phyloP scores from a whole-genome alignment of 164 flowering plant genomes.

The Santalum album region DNA sequence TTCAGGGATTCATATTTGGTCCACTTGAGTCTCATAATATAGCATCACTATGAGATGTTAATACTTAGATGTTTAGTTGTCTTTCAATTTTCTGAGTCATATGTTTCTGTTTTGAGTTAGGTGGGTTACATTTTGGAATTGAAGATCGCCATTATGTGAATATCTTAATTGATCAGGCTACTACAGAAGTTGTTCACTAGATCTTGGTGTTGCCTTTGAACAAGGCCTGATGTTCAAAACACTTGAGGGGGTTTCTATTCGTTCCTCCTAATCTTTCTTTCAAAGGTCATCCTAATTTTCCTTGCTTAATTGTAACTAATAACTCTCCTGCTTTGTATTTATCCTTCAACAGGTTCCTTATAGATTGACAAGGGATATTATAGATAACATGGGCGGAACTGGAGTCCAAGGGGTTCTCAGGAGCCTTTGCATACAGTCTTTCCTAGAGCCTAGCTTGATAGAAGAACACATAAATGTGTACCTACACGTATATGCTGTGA shows the following conservation, averaged over 20 bases:
- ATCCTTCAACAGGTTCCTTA: slow-evolving; percentile 62
- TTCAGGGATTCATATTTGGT: too few relatives aligned
- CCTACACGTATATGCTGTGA: too few relatives aligned
- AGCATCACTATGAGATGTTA: too few relatives aligned
- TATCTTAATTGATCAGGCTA: slow-evolving; percentile 83
- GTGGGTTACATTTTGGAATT: slow-evolving; percentile 95
- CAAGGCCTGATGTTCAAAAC: slow-evolving; percentile 99
- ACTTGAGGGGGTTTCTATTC: slow-evolving; percentile 89
- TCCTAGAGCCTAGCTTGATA: too few relatives aligned
- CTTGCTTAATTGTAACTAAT: not conserved
- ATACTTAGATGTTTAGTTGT: too few relatives aligned
- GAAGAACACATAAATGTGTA: too few relatives aligned
- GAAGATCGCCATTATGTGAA: slow-evolving; percentile 97
- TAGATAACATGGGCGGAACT: slow-evolving; percentile 96
- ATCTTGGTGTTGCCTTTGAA: slow-evolving; percentile 98
- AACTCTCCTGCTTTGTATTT: too few relatives aligned
- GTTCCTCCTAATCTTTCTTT: slow-evolving; percentile 5
- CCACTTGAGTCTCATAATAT: too few relatives aligned
- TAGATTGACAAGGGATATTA: slow-evolving; percentile 88
- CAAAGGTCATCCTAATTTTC: not conserved
- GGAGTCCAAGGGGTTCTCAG: slow-evolving; percentile 95
- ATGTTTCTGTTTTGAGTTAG: too few relatives aligned
- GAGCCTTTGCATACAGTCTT: too few relatives aligned
- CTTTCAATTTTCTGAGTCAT: too few relatives aligned
- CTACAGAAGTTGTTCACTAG: slow-evolving; percentile 97